phyloP scores from a whole-genome alignment of 345 rosid genomes.

The Xanthoceras sorbifolium region DNA sequence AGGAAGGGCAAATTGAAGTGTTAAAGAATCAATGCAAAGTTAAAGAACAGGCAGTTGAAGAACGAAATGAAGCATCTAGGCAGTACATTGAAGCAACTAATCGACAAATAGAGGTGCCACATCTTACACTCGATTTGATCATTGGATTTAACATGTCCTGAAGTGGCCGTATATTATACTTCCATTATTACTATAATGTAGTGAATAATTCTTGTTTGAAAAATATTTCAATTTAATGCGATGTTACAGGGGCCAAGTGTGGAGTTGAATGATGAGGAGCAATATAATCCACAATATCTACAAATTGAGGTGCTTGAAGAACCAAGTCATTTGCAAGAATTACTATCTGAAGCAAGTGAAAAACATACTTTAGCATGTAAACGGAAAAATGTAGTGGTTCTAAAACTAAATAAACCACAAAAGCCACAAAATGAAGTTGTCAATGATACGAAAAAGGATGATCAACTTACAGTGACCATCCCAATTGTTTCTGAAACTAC shows the following conservation, averaged over 20 bases:
- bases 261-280: not conserved
- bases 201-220: not conserved
- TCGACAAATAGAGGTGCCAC: slow-evolving; percentile 10
- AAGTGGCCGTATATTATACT: not conserved
- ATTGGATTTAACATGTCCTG: not conserved
- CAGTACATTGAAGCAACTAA: not conserved
- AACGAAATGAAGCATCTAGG: not conserved
- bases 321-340: not conserved
- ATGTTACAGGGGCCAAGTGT: slow-evolving; percentile 10
- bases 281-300: not conserved
- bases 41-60: not conserved
- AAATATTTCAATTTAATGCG: not conserved
- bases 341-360: not conserved
- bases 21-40: not conserved
- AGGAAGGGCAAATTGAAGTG: slow-evolving; percentile 1
- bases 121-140: not conserved
- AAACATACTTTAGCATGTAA: not conserved
- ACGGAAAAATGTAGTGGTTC: not conserved
- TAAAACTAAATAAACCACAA: not conserved
- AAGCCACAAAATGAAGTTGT: not conserved
- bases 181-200: not conserved
- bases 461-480: not conserved
- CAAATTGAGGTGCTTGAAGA: not conserved
- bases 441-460: not conserved
- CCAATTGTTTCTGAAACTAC: slow-evolving; percentile 10